Base-by-base conservation (phyloP, 345 rosid genomes). In the Hirschfeldia incana region DNA sequence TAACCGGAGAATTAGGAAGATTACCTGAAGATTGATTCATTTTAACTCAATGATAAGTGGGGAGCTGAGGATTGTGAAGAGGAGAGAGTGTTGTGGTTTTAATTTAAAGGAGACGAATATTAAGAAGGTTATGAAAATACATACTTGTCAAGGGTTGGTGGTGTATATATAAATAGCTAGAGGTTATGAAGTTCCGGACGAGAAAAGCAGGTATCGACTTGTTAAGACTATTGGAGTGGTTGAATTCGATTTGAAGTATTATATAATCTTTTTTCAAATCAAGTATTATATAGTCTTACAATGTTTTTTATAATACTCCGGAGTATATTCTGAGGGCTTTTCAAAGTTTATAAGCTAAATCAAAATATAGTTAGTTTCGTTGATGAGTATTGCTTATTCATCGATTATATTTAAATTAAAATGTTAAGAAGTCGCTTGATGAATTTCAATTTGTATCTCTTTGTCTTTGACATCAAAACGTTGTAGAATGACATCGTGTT, bases 11-110 rank as follows among this genome's bases (percentile, higher is more conserved):
- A 33, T 2, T 16, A 1, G 30, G 73, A 69, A 13, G 46, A 5
- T 72, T 65, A 82, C 84, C 80, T 33, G 85, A 65, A 65, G 65
- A 30, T 37, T 64, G 86, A 64, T 80, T 82, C 85, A 86, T 86
- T 66, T 1, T 75, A 44, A 67, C 8, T 58, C 1, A 29, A 27
- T 34, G 70, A 51, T 21, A 39, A 70, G 49, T 55, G 6, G 36
- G 4, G 28, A 79, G 53, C 16, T 67, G 12, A 69, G 10, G 61
- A 62, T 51, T 74, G 28, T 36, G 82, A 61, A 68, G 53, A 67
- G 8, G 29, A 57, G 72, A 55, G 49, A 64, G 12, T 37, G 71
- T 16, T 78, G 26, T 46, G 64, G 33, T 33, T 33, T 46, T 46
- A 66, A 58, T 72, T 66, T 72, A 72, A 72, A 58, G 77, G 73